Evolutionary conservation across 257 asterid genomes (phyloP), one percentile per base, ranked within the genome.

Genomic region (Solanum pinnatisectum): DNA sequence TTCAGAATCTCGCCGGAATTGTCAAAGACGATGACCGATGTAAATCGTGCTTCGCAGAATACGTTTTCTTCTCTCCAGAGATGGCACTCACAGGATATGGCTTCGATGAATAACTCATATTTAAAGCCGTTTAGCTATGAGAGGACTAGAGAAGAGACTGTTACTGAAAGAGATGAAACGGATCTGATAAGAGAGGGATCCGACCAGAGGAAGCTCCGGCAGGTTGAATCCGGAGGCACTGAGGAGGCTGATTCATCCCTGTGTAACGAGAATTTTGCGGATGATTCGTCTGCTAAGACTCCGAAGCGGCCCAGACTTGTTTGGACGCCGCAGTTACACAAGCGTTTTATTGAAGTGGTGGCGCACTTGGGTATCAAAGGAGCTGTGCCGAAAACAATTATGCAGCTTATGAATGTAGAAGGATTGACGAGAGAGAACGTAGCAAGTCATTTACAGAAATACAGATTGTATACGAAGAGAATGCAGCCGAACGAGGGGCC

Each of bases 311-410:
- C 98, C 74, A 92, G 99, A 88, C 95, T 96, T 86, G 99, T 96
- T 81, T 96, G 99, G 99, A 96, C 99, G 25, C 98, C 98, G 87
- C 96, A 95, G 94, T 91, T 95, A 89, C 98, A 96, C 91, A 96
- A 94, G 93, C 93, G 98, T 5, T 96, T 96, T 67, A 95, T 96
- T 78, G 99, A 96, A 35, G 98, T 95, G 88, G 99, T 96, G 91
- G 96, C 91, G 42, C 98, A 95, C 65, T 87, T 95, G 40, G 99
- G 98, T 88, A 91, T 95, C 39, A 94, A 94, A 90, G 93, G 90
- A 90, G 99, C 98, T 2, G 99, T 96, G 37, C 98, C 98, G 1
- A 96, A 94, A 92, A 94, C 98, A 81, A 95, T 96, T 92, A 96
- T 96, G 98, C 98, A 94, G 93, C 67, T 96, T 90, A 96, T 95